Percentiles rank a stretch among this genome's conserved stretches.
These are phyloP conservation scores for Populus ilicifolia DNA, from an alignment of 345 rosid species.

Conservation along the genomic window DNA sequence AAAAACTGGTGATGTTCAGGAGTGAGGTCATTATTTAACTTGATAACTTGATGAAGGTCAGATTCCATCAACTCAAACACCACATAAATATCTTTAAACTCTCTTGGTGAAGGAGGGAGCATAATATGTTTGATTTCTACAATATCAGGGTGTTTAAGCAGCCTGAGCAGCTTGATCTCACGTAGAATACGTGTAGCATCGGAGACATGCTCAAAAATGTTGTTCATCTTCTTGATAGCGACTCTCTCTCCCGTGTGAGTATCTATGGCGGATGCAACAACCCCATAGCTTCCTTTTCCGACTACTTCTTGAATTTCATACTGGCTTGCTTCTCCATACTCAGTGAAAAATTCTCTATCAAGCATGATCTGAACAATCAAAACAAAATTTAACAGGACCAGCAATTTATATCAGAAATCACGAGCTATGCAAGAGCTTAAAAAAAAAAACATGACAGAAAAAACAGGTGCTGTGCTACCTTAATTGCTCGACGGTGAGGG, in stretches of 20 bases:
- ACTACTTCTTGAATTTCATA: conserved; percentile 91
- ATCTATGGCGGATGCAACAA: conserved; percentile 90
- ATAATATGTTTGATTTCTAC: conserved; percentile 89
- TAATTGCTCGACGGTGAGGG: background rate
- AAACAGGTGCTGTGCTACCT: background rate
- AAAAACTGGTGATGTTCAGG: conserved; percentile 95
- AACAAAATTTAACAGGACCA: background rate
- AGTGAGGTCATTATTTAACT: conserved; percentile 80
- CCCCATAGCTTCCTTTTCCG: conserved; percentile 97
- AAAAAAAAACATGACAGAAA: background rate
- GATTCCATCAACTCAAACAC: conserved; percentile 99
- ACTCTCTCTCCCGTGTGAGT: conserved; percentile 92
- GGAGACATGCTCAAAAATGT: conserved; percentile 87
- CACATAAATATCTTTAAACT: conserved; percentile 87
- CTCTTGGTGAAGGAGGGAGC: conserved; percentile 95
- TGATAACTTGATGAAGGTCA: conserved; percentile 87
- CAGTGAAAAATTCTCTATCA: conserved; percentile 91
- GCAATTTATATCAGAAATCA: background rate
- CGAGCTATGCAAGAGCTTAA: background rate
- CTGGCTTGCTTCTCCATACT: conserved; percentile 93
- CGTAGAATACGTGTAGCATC: conserved; percentile 88
- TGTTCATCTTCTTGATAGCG: conserved; percentile 91
- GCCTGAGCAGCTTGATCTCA: conserved; percentile 92
- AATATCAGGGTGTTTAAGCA: conserved; percentile 79
- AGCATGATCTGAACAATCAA: conserved; percentile 44